Evolutionary conservation across 2,329 filamentous ascomycete species (phyloP).

Genomic region (Daldinia sp.): DNA sequence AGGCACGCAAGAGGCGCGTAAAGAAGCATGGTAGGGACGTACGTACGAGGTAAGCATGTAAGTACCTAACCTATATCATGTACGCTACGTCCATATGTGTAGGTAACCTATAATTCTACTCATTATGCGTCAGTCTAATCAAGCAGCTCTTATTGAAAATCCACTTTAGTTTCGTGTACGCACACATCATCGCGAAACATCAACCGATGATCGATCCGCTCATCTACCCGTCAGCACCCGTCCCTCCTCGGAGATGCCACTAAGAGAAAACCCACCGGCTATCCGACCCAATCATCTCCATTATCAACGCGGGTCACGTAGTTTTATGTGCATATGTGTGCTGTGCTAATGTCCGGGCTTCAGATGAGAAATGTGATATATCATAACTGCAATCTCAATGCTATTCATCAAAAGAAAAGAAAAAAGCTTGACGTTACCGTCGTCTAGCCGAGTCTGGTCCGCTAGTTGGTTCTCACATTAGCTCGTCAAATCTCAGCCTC

Average conservation of each 20-base stretch:
- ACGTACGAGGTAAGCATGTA: no score
- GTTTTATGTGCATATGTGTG: slow-evolving; percentile 18
- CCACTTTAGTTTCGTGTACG: neutral
- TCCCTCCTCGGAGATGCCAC: slow-evolving; percentile 20
- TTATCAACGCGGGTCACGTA: neutral
- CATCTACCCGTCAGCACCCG: slow-evolving; percentile 7
- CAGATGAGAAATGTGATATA: slow-evolving; percentile 17
- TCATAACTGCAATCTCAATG: slow-evolving; percentile 12
- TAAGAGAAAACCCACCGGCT: neutral
- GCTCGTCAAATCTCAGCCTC: neutral
- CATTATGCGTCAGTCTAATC: neutral
- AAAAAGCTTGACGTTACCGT: slow-evolving; percentile 6
- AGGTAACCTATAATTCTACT: neutral
- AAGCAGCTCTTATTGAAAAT: neutral
- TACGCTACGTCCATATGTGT: no score
- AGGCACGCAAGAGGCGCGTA: no score
- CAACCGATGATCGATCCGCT: slow-evolving; percentile 19
- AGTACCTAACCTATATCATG: no score
- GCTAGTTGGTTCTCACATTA: neutral
- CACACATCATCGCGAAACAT: neutral
- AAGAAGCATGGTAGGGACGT: no score
- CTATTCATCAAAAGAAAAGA: no score
- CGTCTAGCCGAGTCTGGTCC: slow-evolving; percentile 6
- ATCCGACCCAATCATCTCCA: slow-evolving; percentile 11
- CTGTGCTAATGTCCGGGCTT: slow-evolving; percentile 16